Base-by-base conservation (phyloP, 1,139 yeast species). In the Kluyveromyces sp. region DNA sequence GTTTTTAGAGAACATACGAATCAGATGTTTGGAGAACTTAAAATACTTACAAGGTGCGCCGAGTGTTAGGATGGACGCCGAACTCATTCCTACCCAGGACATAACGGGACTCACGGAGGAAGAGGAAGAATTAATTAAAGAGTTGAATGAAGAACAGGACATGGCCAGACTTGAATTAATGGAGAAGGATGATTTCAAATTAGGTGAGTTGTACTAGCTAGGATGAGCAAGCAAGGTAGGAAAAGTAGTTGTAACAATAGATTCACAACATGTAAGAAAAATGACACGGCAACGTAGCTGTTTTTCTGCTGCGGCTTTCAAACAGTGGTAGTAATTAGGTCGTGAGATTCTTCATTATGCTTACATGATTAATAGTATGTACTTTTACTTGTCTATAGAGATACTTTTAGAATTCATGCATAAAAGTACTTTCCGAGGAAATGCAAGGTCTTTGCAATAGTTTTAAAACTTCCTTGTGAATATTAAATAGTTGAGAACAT, bases 11-110 rank as follows among this genome's bases (percentile, higher is more conserved):
- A 79, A 83, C 57, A 80, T 92, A 29, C 75, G 79, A 52, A 78
- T 78, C 44, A 82, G 84, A 50, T 77, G 88, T 20, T 64, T 89
- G 56, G 97, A 94, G 62, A 89, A 86, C 58, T 68, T 94, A 42
- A 66, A 97, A 52, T 83, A 73, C 58, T 65, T 92, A 47, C 84
- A 84, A 54, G 89, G 89, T 43, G 97, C 98, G 0, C 99, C 98
- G 3, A 82, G 94, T 50, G 97, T 92, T 3, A 85, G 86, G 55
- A 87, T 88, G 96, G 83, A 76, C 55, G 88, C 60, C 8, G 66
- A 83, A 51, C 75, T 84, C 4, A 95, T 96, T 2, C 95, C 95
- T 0, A 95, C 86, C 53, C 67, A 84, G 32, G 78, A 82, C 46
- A 85, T 63, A 8, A 85, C 49, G 65, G 83, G 54, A 68, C 76